Conservation (phyloP, 2,329 filamentous ascomycete species). For the Diaporthe citri region DNA sequence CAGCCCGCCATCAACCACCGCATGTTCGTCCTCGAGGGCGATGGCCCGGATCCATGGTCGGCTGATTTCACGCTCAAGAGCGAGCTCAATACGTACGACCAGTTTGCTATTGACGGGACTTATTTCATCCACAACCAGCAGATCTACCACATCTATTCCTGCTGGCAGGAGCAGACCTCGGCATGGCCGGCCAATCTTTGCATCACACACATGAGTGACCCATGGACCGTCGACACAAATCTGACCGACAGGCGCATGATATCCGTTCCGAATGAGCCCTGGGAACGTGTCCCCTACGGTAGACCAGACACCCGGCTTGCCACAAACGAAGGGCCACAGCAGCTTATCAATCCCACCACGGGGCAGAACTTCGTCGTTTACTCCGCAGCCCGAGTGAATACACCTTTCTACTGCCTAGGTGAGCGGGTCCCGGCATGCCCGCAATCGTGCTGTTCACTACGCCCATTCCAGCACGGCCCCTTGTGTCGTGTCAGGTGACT, state of each 20-base stretch:
- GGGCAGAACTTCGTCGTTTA: conserved; percentile 53
- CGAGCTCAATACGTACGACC: conserved; percentile 52
- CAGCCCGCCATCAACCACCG: conserved; percentile 52
- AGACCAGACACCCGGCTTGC: conserved; percentile 49
- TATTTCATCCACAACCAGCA: conserved; percentile 49
- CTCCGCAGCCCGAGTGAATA: conserved; percentile 53
- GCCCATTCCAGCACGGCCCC: background rate
- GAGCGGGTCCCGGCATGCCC: background rate
- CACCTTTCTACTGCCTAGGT: conserved; percentile 52
- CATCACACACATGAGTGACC: conserved; percentile 52
- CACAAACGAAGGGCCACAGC: conserved; percentile 53
- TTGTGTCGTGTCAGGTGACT: background rate
- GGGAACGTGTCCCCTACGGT: conserved; percentile 53
- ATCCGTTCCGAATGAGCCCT: conserved; percentile 50
- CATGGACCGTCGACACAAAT: conserved; percentile 51
- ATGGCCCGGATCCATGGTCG: conserved; percentile 50
- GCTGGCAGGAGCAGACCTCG: conserved; percentile 52
- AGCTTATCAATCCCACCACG: conserved; percentile 52
- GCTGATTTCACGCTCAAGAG: conserved; percentile 49
- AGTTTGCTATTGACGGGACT: conserved; percentile 53
- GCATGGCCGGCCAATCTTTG: conserved; percentile 53
- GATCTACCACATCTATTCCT: conserved; percentile 53
- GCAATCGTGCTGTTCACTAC: background rate
- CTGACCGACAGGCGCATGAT: conserved; percentile 50
- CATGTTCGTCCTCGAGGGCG: conserved; percentile 52